Base-by-base conservation (phyloP, 805 yeast genomes). In the Starmera dryadoides region DNA sequence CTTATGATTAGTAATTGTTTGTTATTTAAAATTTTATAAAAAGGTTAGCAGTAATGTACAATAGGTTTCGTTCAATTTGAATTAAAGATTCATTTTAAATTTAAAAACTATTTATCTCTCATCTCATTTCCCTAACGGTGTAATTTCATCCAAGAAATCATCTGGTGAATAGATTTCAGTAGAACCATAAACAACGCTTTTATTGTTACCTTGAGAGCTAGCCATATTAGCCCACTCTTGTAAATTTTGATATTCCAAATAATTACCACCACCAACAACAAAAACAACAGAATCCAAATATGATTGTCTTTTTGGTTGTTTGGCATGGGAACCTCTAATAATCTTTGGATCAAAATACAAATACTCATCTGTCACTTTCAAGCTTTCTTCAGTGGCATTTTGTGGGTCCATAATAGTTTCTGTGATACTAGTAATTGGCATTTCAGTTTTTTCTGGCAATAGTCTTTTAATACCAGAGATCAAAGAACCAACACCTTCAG, bases 241-340 rank as follows among this genome's bases (percentile, higher is more conserved):
- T 54, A 93, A 72, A 55, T 91, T 91, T 43, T 89, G 94, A 58
- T 91, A 93, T 64, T 93, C 99, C 45, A 86, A 65, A 58, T 88
- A 93, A 60, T 86, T 89, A 35, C 98, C 98, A 28, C 98, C 98
- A 20, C 98, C 99, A 40, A 93, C 89, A 38, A 89, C 86, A 59
- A 93, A 93, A 17, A 93, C 95, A 36, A 86, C 66, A 2, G 94
- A 78, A 48, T 87, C 93, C 42, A 78, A 79, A 59, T 86, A 87
- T 10, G 81, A 67, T 48, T 81, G 85, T 55, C 95, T 77, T 59
- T 79, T 83, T 30, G 97, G 97, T 29, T 89, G 91, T 50, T 83
- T 79, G 3, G 95, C 79, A 51, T 83, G 89, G 6, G 94, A 82
- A 4, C 98, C 98, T 47, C 98, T 75, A 3, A 86, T 80, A 35